Evolutionary conservation across 2,329 filamentous ascomycete species (phyloP).

Genomic region (Phaeosphaeria sp.): DNA sequence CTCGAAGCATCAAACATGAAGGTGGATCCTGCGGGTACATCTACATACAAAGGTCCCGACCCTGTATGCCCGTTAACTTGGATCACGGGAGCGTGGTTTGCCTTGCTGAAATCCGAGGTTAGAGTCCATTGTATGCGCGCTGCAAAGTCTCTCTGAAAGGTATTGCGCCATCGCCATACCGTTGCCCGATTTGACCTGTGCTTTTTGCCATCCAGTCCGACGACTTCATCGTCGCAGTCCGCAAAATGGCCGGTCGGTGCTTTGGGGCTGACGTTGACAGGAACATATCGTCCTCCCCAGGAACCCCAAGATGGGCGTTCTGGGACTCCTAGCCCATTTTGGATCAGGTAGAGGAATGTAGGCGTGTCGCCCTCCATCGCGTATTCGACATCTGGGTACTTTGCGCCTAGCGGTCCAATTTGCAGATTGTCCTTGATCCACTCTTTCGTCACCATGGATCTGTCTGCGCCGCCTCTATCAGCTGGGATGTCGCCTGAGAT

Average conservation of each 20-base stretch:
- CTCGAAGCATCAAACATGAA: conserved; percentile 55
- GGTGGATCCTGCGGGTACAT: conserved; percentile 49
- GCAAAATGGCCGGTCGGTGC: conserved; percentile 38
- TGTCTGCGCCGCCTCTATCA: conserved; percentile 58
- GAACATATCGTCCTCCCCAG: conserved; percentile 58
- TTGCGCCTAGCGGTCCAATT: conserved; percentile 54
- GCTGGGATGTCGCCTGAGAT: conserved; percentile 61
- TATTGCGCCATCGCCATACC: conserved; percentile 63
- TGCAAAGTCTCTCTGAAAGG: conserved; percentile 60
- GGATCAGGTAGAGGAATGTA: conserved; percentile 58
- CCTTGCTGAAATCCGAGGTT: conserved; percentile 40
- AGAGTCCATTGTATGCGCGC: conserved; percentile 58
- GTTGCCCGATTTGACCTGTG: conserved; percentile 55
- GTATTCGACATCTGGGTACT: conserved; percentile 55
- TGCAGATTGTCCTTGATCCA: conserved; percentile 64
- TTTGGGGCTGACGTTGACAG: conserved; percentile 42
- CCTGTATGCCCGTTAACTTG: conserved; percentile 53
- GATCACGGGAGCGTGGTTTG: conserved; percentile 58
- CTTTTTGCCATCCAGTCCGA: conserved; percentile 45
- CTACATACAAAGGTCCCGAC: conserved; percentile 47
- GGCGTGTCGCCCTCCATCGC: conserved; percentile 64
- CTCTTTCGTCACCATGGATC: conserved; percentile 55
- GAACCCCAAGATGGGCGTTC: conserved; percentile 58
- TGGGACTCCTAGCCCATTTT: conserved; percentile 56
- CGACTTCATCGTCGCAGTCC: conserved; percentile 47